Percentiles rank a stretch among this genome's conserved stretches.
phyloP scores from a whole-genome alignment of 139 green algal species.

The Mychonastes homosphaera region DNA sequence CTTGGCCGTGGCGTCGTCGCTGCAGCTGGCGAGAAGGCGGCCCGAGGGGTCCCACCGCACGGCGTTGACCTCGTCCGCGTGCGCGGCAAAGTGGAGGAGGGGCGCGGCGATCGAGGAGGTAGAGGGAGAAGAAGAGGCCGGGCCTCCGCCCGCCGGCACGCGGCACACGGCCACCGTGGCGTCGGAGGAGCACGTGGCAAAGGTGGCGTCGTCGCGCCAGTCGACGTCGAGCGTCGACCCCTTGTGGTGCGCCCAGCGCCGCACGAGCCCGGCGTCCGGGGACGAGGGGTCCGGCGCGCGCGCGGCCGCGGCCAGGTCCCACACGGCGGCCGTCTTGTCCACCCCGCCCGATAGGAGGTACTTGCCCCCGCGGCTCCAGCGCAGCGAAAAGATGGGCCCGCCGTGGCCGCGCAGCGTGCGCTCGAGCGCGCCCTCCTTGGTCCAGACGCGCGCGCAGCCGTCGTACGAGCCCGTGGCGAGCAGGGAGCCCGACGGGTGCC shows the following conservation, averaged over 20 bases:
- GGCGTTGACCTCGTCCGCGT: slow-evolving; percentile 60
- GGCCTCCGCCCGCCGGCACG: slow-evolving; percentile 27
- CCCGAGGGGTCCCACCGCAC: slow-evolving; percentile 76
- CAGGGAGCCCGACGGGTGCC: slow-evolving; percentile 66
- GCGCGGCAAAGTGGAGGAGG: not conserved
- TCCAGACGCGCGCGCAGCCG: slow-evolving; percentile 72
- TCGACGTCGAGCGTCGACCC: slow-evolving; percentile 85
- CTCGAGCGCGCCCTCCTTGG: slow-evolving; percentile 62
- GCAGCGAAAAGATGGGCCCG: slow-evolving; percentile 82
- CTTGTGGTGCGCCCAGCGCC: too few species aligned
- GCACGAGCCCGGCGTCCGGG: too few species aligned
- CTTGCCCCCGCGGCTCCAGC: slow-evolving; percentile 83
- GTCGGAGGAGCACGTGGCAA: slow-evolving; percentile 84
- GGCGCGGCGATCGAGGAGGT: too few species aligned
- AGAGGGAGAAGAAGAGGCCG: too few species aligned
- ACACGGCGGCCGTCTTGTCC: slow-evolving; percentile 69
- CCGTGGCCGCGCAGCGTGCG: slow-evolving; percentile 65
- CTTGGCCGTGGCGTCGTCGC: slow-evolving; percentile 72
- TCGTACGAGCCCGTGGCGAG: slow-evolving; percentile 85
- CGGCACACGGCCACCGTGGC: slow-evolving; percentile 71
- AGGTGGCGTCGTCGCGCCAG: slow-evolving; percentile 79
- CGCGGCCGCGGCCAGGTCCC: too few species aligned
- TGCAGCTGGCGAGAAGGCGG: slow-evolving; percentile 76
- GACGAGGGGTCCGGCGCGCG: too few species aligned
- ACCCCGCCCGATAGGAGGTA: slow-evolving; percentile 76